phyloP scores from a whole-genome alignment of 225 moss, liverwort and hornwort genomes.

The Climacium dendroides region DNA sequence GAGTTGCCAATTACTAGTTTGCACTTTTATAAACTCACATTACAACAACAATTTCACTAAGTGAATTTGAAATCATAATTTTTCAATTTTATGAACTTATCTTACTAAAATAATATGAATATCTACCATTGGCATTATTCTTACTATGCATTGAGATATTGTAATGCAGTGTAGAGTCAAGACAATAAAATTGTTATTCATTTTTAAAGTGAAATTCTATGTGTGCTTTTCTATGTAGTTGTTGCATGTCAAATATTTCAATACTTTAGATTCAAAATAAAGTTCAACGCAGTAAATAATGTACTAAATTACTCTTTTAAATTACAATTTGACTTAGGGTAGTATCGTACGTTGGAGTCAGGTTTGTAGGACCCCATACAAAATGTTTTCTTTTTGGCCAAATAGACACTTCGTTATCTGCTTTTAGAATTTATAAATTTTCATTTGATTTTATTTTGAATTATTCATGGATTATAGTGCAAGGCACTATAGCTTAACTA shows the following conservation, averaged over 20 bases:
- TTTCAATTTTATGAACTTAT: background rate
- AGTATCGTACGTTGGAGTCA: no score
- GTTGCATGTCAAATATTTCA: background rate
- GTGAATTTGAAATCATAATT: background rate
- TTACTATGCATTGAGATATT: accelerated
- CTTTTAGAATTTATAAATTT: no score
- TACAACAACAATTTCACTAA: background rate
- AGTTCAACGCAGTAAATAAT: background rate
- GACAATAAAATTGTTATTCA: background rate
- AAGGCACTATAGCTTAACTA: no score
- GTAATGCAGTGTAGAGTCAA: background rate
- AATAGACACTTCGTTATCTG: no score
- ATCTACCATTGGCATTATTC: background rate
- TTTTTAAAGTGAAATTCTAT: background rate
- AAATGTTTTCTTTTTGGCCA: no score
- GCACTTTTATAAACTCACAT: background rate
- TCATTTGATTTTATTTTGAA: no score
- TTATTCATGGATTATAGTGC: no score
- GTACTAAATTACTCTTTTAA: no score
- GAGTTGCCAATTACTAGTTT: background rate
- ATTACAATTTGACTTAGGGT: no score
- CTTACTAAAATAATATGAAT: background rate
- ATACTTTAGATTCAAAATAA: background rate
- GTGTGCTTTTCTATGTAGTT: no score
- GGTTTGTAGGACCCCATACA: no score